These are phyloP conservation scores for Wickerhamiella vanderwaltii DNA, from an alignment of 805 yeast genomes.

Conservation along the genomic window DNA sequence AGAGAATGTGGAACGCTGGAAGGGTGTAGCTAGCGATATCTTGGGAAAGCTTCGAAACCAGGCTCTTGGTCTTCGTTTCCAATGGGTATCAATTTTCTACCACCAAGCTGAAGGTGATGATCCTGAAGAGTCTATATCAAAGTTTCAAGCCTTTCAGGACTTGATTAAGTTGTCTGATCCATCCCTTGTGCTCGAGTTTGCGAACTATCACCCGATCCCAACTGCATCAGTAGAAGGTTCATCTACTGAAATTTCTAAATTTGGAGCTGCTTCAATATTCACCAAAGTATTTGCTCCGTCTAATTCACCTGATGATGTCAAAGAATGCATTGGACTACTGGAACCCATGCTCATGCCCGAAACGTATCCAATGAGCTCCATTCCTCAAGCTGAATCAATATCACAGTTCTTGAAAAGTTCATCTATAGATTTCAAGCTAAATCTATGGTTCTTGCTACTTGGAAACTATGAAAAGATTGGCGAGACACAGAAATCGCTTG, in stretches of 20 bases:
- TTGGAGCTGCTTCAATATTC: constrained; percentile 56
- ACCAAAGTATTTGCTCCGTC: constrained; percentile 34
- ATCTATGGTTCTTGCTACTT: constrained; percentile 64
- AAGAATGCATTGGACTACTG: constrained; percentile 17
- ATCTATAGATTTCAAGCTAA: constrained; percentile 52
- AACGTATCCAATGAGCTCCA: constrained; percentile 10
- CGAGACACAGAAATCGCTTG: constrained; percentile 39
- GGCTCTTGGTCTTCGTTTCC: constrained; percentile 26
- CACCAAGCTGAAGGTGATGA: constrained; percentile 33
- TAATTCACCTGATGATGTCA: constrained; percentile 13
- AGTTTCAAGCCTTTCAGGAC: constrained; percentile 20
- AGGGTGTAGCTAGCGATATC: constrained; percentile 15
- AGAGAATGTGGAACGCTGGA: constrained; percentile 16
- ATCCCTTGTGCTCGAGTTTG: constrained; percentile 32
- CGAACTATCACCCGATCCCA: constrained; percentile 52
- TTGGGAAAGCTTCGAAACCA: background rate
- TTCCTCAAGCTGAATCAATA: constrained; percentile 39
- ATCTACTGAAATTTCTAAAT: constrained; percentile 52
- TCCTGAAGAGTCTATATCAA: constrained; percentile 25
- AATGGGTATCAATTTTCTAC: constrained; percentile 40
- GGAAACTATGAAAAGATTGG: constrained; percentile 37
- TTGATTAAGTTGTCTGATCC: constrained; percentile 13
- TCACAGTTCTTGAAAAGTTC: constrained; percentile 48
- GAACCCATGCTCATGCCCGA: constrained; percentile 30
- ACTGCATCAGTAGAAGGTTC: constrained; percentile 39